phyloP scores from a whole-genome alignment of 768 basidiomycete genomes.

The Suillus spraguei region DNA sequence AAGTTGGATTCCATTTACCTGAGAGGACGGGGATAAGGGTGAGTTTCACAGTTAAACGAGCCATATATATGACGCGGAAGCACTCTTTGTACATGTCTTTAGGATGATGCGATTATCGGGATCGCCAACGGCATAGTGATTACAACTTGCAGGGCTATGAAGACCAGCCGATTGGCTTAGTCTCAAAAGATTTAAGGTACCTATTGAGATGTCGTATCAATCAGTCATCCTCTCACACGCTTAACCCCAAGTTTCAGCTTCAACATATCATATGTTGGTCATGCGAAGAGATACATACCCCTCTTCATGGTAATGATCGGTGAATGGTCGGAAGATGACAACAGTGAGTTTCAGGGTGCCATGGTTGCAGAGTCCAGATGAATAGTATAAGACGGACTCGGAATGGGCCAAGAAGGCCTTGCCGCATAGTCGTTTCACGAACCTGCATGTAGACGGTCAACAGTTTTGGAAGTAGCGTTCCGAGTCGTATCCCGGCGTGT shows the following conservation, averaged over 20 bases:
- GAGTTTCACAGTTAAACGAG: background rate
- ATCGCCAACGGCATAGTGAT: background rate
- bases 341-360: background rate
- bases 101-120: background rate
- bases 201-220: background rate
- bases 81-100: background rate
- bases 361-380: too few species aligned
- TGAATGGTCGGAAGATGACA: too few species aligned
- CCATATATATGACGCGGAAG: background rate
- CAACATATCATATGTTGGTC: background rate
- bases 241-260: too few species aligned
- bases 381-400: background rate
- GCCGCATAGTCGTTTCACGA: too few species aligned
- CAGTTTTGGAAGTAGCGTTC: too few species aligned
- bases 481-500: too few species aligned
- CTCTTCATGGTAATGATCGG: background rate
- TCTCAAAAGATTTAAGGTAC: background rate
- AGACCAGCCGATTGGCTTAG: too few species aligned
- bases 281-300: background rate
- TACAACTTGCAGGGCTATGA: background rate
- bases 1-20: background rate
- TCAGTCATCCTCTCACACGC: background rate
- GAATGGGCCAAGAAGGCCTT: too few species aligned
- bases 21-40: background rate
- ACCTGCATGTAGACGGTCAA: too few species aligned